phyloP scores from a whole-genome alignment of 163 green algal species.

The Volvox carteri region DNA sequence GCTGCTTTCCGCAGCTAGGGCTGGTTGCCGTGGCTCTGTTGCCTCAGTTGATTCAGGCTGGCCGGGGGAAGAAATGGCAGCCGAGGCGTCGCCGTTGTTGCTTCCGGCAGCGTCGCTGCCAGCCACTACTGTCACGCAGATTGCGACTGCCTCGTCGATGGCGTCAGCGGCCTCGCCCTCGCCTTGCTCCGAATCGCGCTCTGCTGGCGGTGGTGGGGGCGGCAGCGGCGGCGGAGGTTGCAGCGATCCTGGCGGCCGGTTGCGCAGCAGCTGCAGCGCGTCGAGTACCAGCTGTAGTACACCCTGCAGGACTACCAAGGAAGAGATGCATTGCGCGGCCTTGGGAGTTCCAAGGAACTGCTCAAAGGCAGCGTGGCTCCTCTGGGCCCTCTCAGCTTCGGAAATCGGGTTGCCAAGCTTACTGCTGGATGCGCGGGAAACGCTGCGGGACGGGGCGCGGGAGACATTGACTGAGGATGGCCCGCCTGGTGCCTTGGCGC shows the following conservation, averaged over 20 bases:
- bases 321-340: conserved; percentile 10
- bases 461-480: background rate
- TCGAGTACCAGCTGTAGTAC: conserved; percentile 44
- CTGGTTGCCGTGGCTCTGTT: background rate
- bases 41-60: too few species aligned
- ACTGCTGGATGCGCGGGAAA: background rate
- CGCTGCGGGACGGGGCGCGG: background rate
- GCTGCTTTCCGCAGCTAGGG: background rate
- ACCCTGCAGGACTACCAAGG: conserved; percentile 17
- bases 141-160: too few species aligned
- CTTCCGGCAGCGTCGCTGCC: background rate
- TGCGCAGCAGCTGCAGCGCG: conserved; percentile 41
- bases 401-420: background rate
- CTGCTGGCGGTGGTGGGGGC: background rate
- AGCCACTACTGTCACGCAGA: background rate
- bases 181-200: background rate
- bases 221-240: conserved; percentile 29
- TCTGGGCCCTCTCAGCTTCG: background rate
- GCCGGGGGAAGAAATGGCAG: too few species aligned
- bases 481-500: conserved; percentile 18
- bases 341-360: background rate
- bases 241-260: conserved; percentile 8
- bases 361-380: conserved; percentile 1
- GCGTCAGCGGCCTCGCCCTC: background rate
- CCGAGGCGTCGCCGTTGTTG: background rate